These are phyloP conservation scores for Entomortierella beljakovae DNA, from an alignment of 192 early-diverging fungal species.

Conservation along the genomic window DNA sequence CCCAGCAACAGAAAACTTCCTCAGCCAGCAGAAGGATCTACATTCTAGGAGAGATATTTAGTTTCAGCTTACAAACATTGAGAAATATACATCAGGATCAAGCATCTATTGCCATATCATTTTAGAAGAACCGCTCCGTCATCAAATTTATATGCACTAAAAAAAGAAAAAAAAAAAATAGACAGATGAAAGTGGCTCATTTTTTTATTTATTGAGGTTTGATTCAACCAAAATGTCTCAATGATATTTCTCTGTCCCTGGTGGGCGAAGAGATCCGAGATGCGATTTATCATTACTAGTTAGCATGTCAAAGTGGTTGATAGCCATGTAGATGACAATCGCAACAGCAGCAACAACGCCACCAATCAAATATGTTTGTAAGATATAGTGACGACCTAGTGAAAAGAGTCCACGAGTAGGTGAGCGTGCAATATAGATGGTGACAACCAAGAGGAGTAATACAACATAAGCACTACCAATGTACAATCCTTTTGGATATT, in stretches of 20 bases:
- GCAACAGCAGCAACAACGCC: slow-evolving; percentile 20
- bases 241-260: not conserved
- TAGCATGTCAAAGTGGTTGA: slow-evolving; percentile 30
- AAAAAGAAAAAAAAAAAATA: slow-evolving; percentile 17
- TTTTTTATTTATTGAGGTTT: not conserved
- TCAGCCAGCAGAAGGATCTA: slow-evolving; percentile 89
- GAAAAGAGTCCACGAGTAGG: slow-evolving; percentile 15
- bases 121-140: not conserved
- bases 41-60: slow-evolving; percentile 49
- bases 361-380: slow-evolving; percentile 48
- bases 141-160: not conserved
- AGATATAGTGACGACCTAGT: slow-evolving; percentile 36
- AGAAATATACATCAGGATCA: no score
- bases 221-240: no score
- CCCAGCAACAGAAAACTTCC: slow-evolving; percentile 85
- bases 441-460: slow-evolving; percentile 12
- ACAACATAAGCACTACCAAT: slow-evolving; percentile 24
- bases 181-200: not conserved
- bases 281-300: slow-evolving; percentile 50
- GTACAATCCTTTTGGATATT: slow-evolving; percentile 50
- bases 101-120: no score
- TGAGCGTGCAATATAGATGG: not conserved
- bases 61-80: no score
- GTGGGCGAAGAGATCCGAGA: slow-evolving; percentile 32
- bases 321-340: slow-evolving; percentile 32